A percentile compares a stretch with the other conserved stretches of the same genome.
phyloP scores from a whole-genome alignment of 78 protist genomes.

The Dictyostelium citrinum region DNA sequence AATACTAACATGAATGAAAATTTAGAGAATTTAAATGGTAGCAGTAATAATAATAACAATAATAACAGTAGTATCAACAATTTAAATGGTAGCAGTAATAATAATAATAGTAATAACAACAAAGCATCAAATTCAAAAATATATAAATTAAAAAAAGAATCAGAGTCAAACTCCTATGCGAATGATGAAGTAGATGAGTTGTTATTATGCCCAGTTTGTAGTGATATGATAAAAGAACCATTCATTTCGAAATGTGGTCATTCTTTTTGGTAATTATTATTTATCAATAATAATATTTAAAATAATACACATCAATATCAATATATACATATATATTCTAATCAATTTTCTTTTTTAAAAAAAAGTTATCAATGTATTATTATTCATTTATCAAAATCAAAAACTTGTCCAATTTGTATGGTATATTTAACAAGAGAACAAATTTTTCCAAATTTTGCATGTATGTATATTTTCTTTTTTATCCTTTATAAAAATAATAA shows the following conservation, averaged over 20 bases:
- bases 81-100: not conserved
- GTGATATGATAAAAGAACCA: slow-evolving; percentile 66
- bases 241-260: slow-evolving; percentile 72
- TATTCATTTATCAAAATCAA: slow-evolving; percentile 5
- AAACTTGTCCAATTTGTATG: slow-evolving; percentile 64
- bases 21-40: not conserved
- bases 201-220: slow-evolving; percentile 51
- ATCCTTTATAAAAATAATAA: not conserved
- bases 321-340: not conserved
- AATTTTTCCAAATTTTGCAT: slow-evolving; percentile 75
- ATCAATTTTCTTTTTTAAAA: not conserved
- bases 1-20: not conserved
- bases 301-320: too few relatives aligned
- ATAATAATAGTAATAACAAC: not conserved
- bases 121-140: not conserved
- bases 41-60: not conserved
- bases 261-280: slow-evolving; percentile 22
- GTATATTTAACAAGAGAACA: slow-evolving; percentile 47
- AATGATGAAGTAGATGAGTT: slow-evolving; percentile 16
- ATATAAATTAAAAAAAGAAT: not conserved
- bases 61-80: not conserved
- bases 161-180: not conserved
- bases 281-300: too few relatives aligned
- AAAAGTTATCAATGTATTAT: slow-evolving; percentile 51
- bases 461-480: not conserved